A percentile compares a stretch with the other conserved stretches of the same genome.
These are phyloP conservation scores for Ceratocystis papillata DNA, from an alignment of 2,329 filamentous ascomycete genomes.

Conservation along the genomic window DNA sequence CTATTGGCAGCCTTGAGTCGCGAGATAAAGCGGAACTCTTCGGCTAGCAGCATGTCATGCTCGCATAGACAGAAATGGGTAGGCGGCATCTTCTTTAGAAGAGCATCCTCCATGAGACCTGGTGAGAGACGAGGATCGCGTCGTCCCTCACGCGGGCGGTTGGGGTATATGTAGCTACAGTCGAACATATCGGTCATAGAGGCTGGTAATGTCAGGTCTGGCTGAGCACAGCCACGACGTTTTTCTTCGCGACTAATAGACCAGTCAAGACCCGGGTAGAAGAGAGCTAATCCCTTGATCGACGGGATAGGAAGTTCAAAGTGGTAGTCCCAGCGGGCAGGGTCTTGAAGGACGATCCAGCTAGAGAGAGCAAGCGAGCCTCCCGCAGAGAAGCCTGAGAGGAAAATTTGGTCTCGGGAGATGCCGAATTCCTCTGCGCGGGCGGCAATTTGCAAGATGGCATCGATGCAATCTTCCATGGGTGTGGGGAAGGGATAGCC, in stretches of 20 bases:
- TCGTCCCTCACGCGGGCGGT: constrained; percentile 37
- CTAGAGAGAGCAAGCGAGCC: constrained; percentile 45
- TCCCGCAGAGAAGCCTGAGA: constrained; percentile 55
- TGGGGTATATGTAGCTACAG: constrained; percentile 48
- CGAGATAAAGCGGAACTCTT: constrained; percentile 51
- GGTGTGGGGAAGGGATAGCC: constrained; percentile 53
- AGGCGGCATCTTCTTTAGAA: constrained; percentile 43
- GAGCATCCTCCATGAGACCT: constrained; percentile 42
- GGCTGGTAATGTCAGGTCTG: constrained; percentile 48
- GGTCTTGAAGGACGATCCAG: constrained; percentile 38
- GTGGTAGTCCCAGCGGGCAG: constrained; percentile 34
- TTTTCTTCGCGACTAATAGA: constrained; percentile 47
- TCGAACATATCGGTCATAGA: constrained; percentile 53
- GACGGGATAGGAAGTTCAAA: constrained; percentile 33
- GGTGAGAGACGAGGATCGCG: constrained; percentile 48
- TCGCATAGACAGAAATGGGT: constrained; percentile 53
- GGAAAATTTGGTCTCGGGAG: constrained; percentile 44
- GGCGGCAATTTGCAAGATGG: constrained; percentile 48
- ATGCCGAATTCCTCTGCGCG: constrained; percentile 48
- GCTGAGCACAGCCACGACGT: constrained; percentile 42
- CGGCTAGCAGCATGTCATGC: constrained; percentile 52
- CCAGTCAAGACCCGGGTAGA: constrained; percentile 54
- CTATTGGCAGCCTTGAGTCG: constrained; percentile 36
- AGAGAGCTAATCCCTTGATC: constrained; percentile 45
- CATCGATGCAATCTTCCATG: constrained; percentile 55